These are phyloP conservation scores for Phaeotremella skinneri DNA, from an alignment of 768 basidiomycete species.

Conservation along the genomic window DNA sequence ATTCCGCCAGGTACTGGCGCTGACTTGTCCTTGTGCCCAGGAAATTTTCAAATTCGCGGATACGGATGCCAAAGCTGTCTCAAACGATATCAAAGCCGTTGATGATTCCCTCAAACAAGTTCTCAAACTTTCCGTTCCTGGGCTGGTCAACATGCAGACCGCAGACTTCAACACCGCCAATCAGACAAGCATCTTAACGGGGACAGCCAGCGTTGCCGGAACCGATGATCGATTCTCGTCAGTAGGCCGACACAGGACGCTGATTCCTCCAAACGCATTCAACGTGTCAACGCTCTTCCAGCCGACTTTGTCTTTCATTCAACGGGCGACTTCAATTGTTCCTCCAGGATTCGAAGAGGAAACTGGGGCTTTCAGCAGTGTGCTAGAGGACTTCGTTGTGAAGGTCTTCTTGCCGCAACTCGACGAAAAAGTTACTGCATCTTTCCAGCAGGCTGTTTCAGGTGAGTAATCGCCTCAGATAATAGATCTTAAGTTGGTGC, in stretches of 20 bases:
- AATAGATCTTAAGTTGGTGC: background rate
- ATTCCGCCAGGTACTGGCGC: background rate
- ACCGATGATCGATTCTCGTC: conserved; percentile 73
- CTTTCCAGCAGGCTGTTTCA: conserved; percentile 82
- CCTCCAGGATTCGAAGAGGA: conserved; percentile 54
- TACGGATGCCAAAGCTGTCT: conserved; percentile 71
- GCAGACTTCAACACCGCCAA: conserved; percentile 23
- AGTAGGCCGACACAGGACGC: conserved; percentile 72
- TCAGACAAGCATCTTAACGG: conserved; percentile 57
- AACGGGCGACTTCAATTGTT: conserved; percentile 37
- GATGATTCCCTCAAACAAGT: conserved; percentile 82
- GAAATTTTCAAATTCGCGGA: conserved; percentile 87
- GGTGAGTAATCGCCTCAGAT: conserved; percentile 36
- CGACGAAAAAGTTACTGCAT: conserved; percentile 82
- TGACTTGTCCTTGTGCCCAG: conserved; percentile 54
- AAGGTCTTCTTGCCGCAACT: conserved; percentile 90
- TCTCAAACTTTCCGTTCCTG: conserved; percentile 87
- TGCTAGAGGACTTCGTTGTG: conserved; percentile 88
- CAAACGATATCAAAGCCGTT: conserved; percentile 66
- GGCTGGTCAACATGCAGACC: conserved; percentile 66
- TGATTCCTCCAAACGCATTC: conserved; percentile 88
- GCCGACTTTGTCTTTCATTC: conserved; percentile 80
- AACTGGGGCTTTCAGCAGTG: conserved; percentile 60
- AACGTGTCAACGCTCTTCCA: conserved; percentile 93
- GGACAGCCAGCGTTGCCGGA: conserved; percentile 53